Base-by-base conservation (phyloP, 805 yeast species). In the Cyberlindnera veronae region DNA sequence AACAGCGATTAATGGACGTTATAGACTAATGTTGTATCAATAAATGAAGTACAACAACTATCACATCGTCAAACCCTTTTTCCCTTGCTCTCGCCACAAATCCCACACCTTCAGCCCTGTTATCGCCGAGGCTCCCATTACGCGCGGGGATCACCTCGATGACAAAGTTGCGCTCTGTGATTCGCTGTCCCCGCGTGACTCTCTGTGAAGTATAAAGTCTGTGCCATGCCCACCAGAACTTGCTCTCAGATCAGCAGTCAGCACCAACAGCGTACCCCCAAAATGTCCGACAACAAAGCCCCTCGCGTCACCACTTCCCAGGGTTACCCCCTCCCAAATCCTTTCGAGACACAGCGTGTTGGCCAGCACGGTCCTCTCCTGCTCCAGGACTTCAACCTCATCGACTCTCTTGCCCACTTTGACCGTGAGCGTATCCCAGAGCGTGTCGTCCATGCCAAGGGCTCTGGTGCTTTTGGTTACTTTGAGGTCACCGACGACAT, bases 401-500 rank as follows among this genome's bases (percentile, higher is more conserved):
- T 87, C 54, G 95, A 87, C 56, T 74, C 87, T 3, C 64, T 87
- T 42, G 90, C 95, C 16, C 95, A 86, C 63, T 87, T 87, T 55
- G 95, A 85, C 66, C 74, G 95, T 52, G 96, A 87, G 66, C 72
- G 95, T 64, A 83, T 87, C 49, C 95, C 95, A 11, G 95, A 88
- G 68, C 74, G 96, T 66, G 95, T 87, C 42, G 95, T 88, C 26
- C 96, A 87, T 59, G 96, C 96, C 39, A 87, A 87, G 62, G 96
- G 95, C 52, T 84, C 90, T 12, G 96, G 96, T 58, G 95, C 95
- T 9, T 85, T 72, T 60, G 95, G 95, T 50, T 75, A 72, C 50
- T 88, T 88, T 60, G 95, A 84, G 63, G 90, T 83, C 38, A 87
- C 95, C 11, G 91, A 87, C 53, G 95, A 86, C 55, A 79, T 86